Evolutionary conservation across 148 eudicot genomes (phyloP).

Genomic region (Rhododendron molle): DNA sequence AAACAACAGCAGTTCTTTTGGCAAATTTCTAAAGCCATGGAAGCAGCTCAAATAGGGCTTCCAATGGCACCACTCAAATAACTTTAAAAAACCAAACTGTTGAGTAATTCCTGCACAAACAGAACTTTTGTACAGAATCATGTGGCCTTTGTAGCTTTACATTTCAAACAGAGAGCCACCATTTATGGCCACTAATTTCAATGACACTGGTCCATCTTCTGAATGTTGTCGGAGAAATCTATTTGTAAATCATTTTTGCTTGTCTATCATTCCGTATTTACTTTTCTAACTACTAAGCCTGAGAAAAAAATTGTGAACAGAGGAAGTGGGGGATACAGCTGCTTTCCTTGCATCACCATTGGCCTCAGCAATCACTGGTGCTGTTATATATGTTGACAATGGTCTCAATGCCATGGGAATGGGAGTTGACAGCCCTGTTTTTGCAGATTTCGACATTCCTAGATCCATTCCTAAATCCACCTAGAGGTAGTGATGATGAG

Average conservation of each 20-base stretch:
- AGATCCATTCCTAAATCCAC: constrained; percentile 59
- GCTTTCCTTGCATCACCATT: constrained; percentile 94
- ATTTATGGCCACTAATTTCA: background rate
- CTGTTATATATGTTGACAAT: constrained; percentile 93
- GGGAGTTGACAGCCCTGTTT: constrained; percentile 92
- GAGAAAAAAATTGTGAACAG: constrained; percentile 39
- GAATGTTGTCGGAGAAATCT: background rate
- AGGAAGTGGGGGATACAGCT: constrained; percentile 95
- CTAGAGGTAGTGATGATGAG: constrained; percentile 4
- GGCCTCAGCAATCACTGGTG: constrained; percentile 95
- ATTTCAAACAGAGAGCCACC: background rate
- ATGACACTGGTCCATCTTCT: background rate
- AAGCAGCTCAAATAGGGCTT: background rate
- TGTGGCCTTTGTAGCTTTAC: background rate
- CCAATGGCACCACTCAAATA: background rate
- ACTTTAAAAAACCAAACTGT: background rate
- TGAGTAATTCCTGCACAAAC: background rate
- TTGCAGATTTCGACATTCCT: constrained; percentile 69
- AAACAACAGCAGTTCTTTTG: background rate
- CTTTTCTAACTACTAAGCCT: background rate
- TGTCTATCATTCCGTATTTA: background rate
- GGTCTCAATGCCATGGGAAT: constrained; percentile 97
- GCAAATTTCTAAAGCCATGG: background rate
- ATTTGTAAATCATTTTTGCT: background rate
- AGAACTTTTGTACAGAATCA: background rate